These are phyloP conservation scores for Chytriomyces sp. DNA, from an alignment of 192 early-diverging fungal species.

Conservation along the genomic window DNA sequence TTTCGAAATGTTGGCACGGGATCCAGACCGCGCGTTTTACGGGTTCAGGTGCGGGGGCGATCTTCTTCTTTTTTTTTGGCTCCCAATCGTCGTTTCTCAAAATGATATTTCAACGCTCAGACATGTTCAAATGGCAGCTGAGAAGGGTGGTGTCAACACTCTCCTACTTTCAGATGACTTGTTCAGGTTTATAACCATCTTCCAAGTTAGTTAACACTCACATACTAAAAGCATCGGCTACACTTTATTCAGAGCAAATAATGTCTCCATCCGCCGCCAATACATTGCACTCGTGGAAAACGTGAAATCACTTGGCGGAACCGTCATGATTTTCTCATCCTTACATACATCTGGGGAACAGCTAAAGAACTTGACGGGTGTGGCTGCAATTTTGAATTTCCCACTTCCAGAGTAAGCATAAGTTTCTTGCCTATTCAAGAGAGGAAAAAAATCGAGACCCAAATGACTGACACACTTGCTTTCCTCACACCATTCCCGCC, in stretches of 20 bases:
- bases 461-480: too few species aligned
- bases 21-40: conserved; percentile 93
- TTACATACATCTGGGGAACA: conserved; percentile 96
- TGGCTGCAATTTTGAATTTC: conserved; percentile 92
- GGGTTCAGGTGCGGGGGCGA: conserved; percentile 49
- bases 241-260: conserved; percentile 66
- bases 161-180: conserved; percentile 92
- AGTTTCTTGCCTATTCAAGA: background rate
- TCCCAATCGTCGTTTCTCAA: background rate
- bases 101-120: conserved; percentile 41
- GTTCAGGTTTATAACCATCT: conserved; percentile 66
- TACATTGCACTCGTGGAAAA: conserved; percentile 89
- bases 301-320: conserved; percentile 74
- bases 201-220: too few species aligned
- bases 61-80: background rate
- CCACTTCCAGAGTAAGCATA: conserved; percentile 73
- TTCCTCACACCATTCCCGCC: too few species aligned
- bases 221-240: background rate
- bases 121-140: conserved; percentile 84
- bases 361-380: conserved; percentile 90
- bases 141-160: conserved; percentile 83
- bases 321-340: conserved; percentile 87
- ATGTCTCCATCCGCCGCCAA: conserved; percentile 79
- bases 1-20: conserved; percentile 86
- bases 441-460: too few species aligned